Evolutionary conservation across 305 asterid genomes (phyloP), one percentile per base, ranked within the genome.

Genomic region (Fraxinus velutina): DNA sequence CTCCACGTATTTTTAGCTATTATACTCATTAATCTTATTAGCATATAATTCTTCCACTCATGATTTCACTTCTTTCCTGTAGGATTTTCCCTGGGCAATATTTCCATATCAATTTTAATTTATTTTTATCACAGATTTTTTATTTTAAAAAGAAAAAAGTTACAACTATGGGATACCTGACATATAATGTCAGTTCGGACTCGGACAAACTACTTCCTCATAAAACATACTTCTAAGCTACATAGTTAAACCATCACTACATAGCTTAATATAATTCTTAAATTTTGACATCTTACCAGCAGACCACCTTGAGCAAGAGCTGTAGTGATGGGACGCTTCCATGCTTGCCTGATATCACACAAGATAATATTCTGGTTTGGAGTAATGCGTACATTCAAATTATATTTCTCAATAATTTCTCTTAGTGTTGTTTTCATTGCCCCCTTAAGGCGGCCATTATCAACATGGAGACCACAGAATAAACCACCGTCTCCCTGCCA

Each of bases 381-480:
- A 33, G 90, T 87, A 71, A 89, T 85, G 47, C 87, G 89, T 72
- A 83, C 88, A 55, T 75, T 86, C 89, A 89, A 47, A 78, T 83
- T 89, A 86, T 91, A 91, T 88, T 89, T 91, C 79, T 91, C 91
- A 64, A 91, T 87, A 57, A 89, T 79, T 83, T 91, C 92, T 84
- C 92, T 88, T 3, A 91, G 64, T 73, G 92, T 86, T 85, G 75
- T 84, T 88, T 91, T 91, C 94, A 88, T 88, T 79, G 75, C 30
- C 81, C 89, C 94, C 68, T 89, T 88, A 73, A 91, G 52, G 44
- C 94, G 85, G 50, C 94, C 94, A 84, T 77, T 91, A 79, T 91
- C 94, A 22, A 91, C 94, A 80, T 89, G 92, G 80, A 91, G 91
- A 80, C 94, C 94, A 79, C 94, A 91, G 80, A 87, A 87, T 72